phyloP scores from a whole-genome alignment of 1,284 basidiomycete genomes.

The Marasmius fiardii region DNA sequence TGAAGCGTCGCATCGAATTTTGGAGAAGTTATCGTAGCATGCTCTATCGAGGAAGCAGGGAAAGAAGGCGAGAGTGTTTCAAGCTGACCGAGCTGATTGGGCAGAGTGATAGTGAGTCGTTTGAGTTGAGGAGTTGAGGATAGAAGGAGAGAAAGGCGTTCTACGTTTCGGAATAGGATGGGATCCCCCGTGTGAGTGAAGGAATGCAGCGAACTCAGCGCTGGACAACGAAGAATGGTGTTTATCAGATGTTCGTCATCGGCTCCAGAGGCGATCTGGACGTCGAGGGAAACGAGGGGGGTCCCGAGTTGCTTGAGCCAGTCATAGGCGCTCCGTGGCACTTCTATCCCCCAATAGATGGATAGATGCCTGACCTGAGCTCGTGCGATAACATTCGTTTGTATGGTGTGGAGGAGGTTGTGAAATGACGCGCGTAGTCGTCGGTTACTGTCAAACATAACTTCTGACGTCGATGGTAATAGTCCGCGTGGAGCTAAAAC shows the following conservation, averaged over 20 bases:
- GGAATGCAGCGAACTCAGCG: neutral
- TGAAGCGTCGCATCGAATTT: neutral
- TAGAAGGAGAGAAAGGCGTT: neutral
- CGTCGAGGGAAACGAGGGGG: neutral
- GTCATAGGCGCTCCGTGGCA: neutral
- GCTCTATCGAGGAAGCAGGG: neutral
- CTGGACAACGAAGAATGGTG: constrained; percentile 1
- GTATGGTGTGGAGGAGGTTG: neutral
- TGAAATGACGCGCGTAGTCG: neutral
- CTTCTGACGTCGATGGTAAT: neutral
- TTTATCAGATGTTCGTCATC: neutral
- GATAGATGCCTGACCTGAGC: neutral
- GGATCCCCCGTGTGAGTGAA: neutral
- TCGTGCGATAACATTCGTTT: neutral
- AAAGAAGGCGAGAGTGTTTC: neutral
- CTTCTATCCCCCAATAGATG: neutral
- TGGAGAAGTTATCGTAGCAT: neutral
- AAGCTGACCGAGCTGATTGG: constrained; percentile 1
- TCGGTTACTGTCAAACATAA: neutral
- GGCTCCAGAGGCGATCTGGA: neutral
- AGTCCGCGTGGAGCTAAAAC: neutral
- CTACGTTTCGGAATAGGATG: neutral
- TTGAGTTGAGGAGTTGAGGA: neutral
- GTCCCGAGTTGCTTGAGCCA: neutral
- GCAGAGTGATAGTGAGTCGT: neutral